phyloP scores from a whole-genome alignment of 306 rosid genomes.

The Crataegus laevigata region DNA sequence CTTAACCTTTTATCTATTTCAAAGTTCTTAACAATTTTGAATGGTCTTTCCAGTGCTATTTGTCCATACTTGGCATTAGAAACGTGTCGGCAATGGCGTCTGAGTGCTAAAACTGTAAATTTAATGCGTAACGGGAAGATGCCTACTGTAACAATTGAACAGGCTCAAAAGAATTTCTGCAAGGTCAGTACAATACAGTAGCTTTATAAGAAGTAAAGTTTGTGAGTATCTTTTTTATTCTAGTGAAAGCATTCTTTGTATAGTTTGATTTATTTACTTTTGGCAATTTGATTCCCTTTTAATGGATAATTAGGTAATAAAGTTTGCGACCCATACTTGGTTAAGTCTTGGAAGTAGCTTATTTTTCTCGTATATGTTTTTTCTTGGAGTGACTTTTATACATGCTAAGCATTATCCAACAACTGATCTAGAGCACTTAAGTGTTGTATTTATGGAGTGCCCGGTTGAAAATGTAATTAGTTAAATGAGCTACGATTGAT shows the following conservation, averaged over 20 bases:
- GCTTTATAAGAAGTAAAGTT: background rate
- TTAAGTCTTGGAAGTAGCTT: background rate
- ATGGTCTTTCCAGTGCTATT: conserved; percentile 59
- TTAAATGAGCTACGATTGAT: background rate
- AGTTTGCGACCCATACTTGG: background rate
- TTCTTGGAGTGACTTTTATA: background rate
- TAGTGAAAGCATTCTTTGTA: background rate
- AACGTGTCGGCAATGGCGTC: conserved; percentile 98
- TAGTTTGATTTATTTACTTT: background rate
- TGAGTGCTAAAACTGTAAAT: conserved; percentile 87
- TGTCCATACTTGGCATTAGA: conserved; percentile 98
- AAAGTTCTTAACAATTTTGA: conserved; percentile 10
- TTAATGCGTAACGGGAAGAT: conserved; percentile 97
- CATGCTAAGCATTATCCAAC: background rate
- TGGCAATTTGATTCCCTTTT: background rate
- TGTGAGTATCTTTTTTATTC: background rate
- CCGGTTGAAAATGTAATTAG: background rate
- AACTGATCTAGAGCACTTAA: background rate
- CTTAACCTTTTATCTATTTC: conserved; percentile 2
- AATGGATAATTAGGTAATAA: background rate
- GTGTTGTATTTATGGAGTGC: background rate
- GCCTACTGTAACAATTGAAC: conserved; percentile 96
- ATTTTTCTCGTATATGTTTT: background rate
- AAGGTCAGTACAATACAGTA: conserved; percentile 49
- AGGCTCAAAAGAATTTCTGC: conserved; percentile 92